These are phyloP conservation scores for Albifimbria verrucaria DNA, from an alignment of 2,329 filamentous ascomycete species.

Conservation along the genomic window DNA sequence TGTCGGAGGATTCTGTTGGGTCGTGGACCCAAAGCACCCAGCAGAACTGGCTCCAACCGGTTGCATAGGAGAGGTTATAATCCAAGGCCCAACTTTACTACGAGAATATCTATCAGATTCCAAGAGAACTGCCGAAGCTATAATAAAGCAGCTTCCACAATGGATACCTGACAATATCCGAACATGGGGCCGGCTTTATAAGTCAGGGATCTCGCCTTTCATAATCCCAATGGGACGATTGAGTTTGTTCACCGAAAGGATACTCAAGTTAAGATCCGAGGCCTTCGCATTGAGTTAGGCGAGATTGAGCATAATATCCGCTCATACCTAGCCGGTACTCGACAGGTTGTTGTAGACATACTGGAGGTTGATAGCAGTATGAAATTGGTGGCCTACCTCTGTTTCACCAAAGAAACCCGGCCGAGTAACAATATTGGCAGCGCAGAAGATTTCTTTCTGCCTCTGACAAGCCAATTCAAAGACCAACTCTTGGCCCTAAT, in stretches of 20 bases:
- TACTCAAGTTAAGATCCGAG: conserved; percentile 53
- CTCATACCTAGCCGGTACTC: not conserved
- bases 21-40: conserved; percentile 14
- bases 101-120: conserved; percentile 18
- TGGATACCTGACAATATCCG: conserved; percentile 7
- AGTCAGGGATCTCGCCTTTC: conserved; percentile 21
- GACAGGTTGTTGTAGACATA: conserved; percentile 31
- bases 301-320: conserved; percentile 8
- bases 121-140: conserved; percentile 19
- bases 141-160: conserved; percentile 22
- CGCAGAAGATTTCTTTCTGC: too few species aligned
- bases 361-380: conserved; percentile 37
- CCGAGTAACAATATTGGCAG: too few species aligned
- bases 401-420: too few species aligned
- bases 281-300: conserved; percentile 46
- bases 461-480: too few species aligned
- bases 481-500: too few species aligned
- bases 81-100: conserved; percentile 16
- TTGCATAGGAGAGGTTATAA: conserved; percentile 13
- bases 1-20: conserved; percentile 8
- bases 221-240: conserved; percentile 29
- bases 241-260: conserved; percentile 47
- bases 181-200: conserved; percentile 13
- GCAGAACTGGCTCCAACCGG: conserved; percentile 10
- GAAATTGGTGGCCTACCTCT: conserved; percentile 41